Evolutionary conservation across 306 rosid genomes (phyloP).

Genomic region (Prunus fruticosa): DNA sequence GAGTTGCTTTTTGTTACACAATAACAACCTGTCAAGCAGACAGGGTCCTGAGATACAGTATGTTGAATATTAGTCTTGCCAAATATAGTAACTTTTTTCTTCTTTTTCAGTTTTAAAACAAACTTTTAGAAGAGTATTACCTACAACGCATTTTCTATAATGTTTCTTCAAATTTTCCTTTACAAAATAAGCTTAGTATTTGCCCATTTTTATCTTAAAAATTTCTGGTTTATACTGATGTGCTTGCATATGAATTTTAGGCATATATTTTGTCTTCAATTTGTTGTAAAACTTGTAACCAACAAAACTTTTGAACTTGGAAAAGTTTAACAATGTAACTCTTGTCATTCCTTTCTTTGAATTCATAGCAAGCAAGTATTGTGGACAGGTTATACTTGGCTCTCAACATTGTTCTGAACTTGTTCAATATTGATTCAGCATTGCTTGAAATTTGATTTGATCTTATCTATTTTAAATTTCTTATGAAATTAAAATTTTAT

Average conservation of each 20-base stretch:
- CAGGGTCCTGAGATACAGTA: slow-evolving; percentile 68
- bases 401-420: not conserved
- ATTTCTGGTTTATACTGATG: not conserved
- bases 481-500: not conserved
- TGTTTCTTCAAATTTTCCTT: not conserved
- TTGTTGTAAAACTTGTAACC: not conserved
- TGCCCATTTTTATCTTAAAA: not conserved
- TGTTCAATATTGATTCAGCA: not conserved
- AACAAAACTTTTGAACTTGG: not conserved
- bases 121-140: not conserved
- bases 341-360: not conserved
- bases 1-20: slow-evolving; percentile 71
- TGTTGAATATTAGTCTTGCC: slow-evolving; percentile 18
- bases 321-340: slow-evolving; percentile 2
- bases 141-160: not conserved
- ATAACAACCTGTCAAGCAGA: slow-evolving; percentile 48
- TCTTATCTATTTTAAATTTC: not conserved
- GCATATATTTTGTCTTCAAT: not conserved
- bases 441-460: not conserved
- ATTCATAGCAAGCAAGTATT: not conserved
- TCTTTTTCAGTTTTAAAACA: slow-evolving; percentile 3
- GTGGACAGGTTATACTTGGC: not conserved
- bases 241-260: not conserved
- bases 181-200: not conserved
- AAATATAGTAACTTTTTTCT: not conserved